phyloP scores from a whole-genome alignment of 352 stramenopile species.

The Phytophthora podocarpi region DNA sequence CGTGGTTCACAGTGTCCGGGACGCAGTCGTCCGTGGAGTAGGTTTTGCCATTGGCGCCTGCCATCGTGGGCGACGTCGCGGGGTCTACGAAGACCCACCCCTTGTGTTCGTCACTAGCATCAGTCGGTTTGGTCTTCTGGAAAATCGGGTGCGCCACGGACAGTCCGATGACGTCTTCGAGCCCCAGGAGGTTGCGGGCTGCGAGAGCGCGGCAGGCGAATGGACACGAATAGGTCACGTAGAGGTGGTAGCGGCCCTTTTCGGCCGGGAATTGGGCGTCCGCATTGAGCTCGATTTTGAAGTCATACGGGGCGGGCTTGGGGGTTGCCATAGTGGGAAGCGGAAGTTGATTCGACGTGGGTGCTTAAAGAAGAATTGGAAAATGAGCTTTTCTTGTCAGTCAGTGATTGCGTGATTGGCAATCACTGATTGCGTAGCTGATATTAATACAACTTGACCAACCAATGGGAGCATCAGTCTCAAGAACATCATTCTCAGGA shows the following conservation, averaged over 20 bases:
- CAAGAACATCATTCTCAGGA: too few relatives aligned
- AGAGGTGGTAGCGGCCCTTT: constrained; percentile 90
- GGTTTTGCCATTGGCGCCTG: constrained; percentile 10
- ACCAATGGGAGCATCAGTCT: too few relatives aligned
- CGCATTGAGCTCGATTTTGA: constrained; percentile 13
- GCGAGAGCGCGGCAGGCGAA: constrained; percentile 64
- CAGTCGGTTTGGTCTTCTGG: constrained; percentile 48
- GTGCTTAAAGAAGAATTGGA: too few relatives aligned
- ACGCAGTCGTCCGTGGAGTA: constrained; percentile 27
- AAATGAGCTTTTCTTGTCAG: too few relatives aligned
- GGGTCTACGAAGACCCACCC: constrained; percentile 48
- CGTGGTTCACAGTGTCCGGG: constrained; percentile 35
- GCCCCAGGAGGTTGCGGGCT: constrained; percentile 87
- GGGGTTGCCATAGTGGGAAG: constrained; percentile 7
- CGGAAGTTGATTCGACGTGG: too few relatives aligned
- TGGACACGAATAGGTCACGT: constrained; percentile 92
- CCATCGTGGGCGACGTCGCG: neutral
- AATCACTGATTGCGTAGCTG: too few relatives aligned
- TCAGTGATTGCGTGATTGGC: too few relatives aligned
- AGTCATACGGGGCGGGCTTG: constrained; percentile 24
- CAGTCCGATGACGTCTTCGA: constrained; percentile 90
- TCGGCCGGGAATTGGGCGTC: constrained; percentile 33
- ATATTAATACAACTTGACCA: too few relatives aligned
- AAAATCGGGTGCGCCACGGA: constrained; percentile 77
- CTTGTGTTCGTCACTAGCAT: constrained; percentile 38